Evolutionary conservation across 1,284 basidiomycete genomes (phyloP), one percentile per base, ranked within the genome.

Genomic region (Leccinum griseonigrum): DNA sequence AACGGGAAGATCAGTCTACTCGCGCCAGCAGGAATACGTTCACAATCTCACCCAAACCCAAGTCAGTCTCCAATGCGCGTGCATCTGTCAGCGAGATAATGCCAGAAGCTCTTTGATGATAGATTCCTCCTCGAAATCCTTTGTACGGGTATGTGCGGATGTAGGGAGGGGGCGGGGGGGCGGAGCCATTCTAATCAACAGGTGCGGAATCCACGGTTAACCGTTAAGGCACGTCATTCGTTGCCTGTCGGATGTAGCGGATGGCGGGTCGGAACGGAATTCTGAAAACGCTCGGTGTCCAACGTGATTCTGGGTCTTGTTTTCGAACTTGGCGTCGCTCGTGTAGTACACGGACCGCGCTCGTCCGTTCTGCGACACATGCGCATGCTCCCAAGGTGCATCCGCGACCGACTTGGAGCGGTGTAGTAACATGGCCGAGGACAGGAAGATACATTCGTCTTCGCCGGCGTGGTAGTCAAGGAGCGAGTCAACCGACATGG

Each of bases 31-130:
- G 71, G 63, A 26, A 74, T 50, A 8, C 68, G 71, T 52, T 76
- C 76, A 18, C 69, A 10, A 74, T 73, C 8, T 73, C 72, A 8
- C 70, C 69, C 7, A 73, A 43, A 18, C 60, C 61, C 4, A 67
- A 63, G 54, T 73, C 71, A 14, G 64, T 69, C 43, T 73, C 71
- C 74, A 74, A 73, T 52, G 74, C 73, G 3, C 64, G 73, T 26
- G 66, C 72, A 36, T 73, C 72, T 52, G 32, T 63, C 18, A 76
- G 31, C 16, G 72, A 54, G 73, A 70, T 4, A 58, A 69, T 9
- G 62, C 63, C 55, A 73, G 57, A 3, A 73, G 14, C 1, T 73
- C 72, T 56, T 76, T 74, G 0, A 73, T 72, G 34, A 57, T 75
- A 59, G 63, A 64, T 13, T 76, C 74, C 3, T 73, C 68, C 40